Evolutionary conservation across 192 early-diverging fungal species (phyloP), one percentile per base, ranked within the genome.

Genomic region (Haplosporangium gracile): DNA sequence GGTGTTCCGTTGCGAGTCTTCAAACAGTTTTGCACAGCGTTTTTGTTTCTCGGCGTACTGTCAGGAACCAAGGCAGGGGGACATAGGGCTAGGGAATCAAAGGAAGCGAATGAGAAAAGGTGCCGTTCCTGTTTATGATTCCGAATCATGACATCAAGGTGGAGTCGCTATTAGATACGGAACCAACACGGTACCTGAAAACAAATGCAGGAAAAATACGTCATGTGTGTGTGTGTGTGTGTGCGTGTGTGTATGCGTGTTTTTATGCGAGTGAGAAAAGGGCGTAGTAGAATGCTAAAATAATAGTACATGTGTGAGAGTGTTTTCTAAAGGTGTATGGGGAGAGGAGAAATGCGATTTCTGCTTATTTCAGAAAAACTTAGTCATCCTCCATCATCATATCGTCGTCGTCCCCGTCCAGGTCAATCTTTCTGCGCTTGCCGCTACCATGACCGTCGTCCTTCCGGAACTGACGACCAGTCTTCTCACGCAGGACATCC

Each of bases 401-500:
- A 42, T 80, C 78, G n/a, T 83, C 82, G 70, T 85, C 78, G 55
- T 85, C 83, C 8, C 71, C 75, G n/a, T 85, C 83, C 1, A 85
- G 83, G 63, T 80, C 78, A 38, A 85, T 71, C 80, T 89, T 84
- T 20, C 73, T 55, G 47, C 81, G 77, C 89, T 83, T 77, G 49
- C 89, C 53, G 32, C 89, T 91, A 38, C 89, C 89, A 9, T 91
- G 90, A 49, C 90, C 92, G 24, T 92, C 88, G 63, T 93, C 93
- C 68, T 91, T 91, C 40, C 90, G 88, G 93, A 95, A 99, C 70
- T 95, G 92, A 72, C 94, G 95, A 11, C 92, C 95, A 32, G 95
- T 94, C 89, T 98, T 99, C 80, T 95, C 93, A 82, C 98, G 90
- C 75, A 98, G 91, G 9, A 93, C 94, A 47, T 89, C 85, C 63